phyloP scores from a whole-genome alignment of 495 filamentous ascomycete genomes.

The Coniosporium apollinis region DNA sequence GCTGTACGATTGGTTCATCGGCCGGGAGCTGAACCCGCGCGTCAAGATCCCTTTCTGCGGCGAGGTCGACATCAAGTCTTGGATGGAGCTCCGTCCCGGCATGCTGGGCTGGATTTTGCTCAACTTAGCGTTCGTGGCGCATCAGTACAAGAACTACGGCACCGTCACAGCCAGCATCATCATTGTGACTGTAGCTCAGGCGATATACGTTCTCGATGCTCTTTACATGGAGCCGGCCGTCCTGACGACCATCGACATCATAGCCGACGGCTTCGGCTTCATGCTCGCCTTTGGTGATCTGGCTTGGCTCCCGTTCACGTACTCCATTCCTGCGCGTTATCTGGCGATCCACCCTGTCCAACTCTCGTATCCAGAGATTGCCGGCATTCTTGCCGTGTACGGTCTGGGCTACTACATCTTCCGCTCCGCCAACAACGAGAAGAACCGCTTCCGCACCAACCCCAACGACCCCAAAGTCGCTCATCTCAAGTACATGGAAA shows the following conservation, averaged over 20 bases:
- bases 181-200: slow-evolving; percentile 62
- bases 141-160: slow-evolving; percentile 72
- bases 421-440: slow-evolving; percentile 80
- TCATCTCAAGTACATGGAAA: slow-evolving; percentile 78
- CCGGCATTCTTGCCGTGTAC: slow-evolving; percentile 35
- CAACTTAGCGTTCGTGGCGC: slow-evolving; percentile 69
- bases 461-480: slow-evolving; percentile 65
- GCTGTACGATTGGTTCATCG: slow-evolving; percentile 94
- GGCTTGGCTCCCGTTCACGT: slow-evolving; percentile 85
- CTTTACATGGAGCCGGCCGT: slow-evolving; percentile 85
- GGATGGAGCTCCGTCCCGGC: slow-evolving; percentile 79
- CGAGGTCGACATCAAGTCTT: slow-evolving; percentile 80
- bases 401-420: slow-evolving; percentile 77
- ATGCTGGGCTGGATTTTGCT: slow-evolving; percentile 80
- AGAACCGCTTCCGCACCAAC: slow-evolving; percentile 83
- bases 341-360: slow-evolving; percentile 64
- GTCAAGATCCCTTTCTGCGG: slow-evolving; percentile 61
- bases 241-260: slow-evolving; percentile 92
- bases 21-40: slow-evolving; percentile 89
- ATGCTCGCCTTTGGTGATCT: slow-evolving; percentile 96
- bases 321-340: slow-evolving; percentile 76
- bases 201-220: slow-evolving; percentile 69
- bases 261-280: slow-evolving; percentile 84
- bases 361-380: slow-evolving; percentile 36
- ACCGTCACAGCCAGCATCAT: slow-evolving; percentile 77